phyloP scores from a whole-genome alignment of 371 early-diverging fungal genomes.

The Capillidium heterosporum region DNA sequence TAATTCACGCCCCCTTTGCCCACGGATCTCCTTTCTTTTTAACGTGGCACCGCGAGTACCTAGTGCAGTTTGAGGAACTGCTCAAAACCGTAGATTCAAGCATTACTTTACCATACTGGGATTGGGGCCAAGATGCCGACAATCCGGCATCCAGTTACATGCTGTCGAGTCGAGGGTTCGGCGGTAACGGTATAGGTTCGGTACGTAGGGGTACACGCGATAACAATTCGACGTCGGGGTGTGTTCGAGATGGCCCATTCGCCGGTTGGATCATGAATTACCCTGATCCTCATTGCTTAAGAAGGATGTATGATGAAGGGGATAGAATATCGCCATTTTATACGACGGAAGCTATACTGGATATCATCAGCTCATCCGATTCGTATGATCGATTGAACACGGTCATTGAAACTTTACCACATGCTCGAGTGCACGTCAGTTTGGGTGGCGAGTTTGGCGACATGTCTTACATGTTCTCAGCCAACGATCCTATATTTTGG shows the following conservation, averaged over 20 bases:
- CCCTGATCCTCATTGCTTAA: slow-evolving; percentile 11
- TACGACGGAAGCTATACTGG: neutral
- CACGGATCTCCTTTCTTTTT: neutral
- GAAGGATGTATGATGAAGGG: slow-evolving; percentile 8
- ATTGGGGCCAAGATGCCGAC: neutral
- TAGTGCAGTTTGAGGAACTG: neutral
- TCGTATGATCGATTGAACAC: slow-evolving; percentile 16
- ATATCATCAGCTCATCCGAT: neutral
- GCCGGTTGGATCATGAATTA: neutral
- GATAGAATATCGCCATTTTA: neutral
- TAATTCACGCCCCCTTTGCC: neutral
- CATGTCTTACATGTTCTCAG: slow-evolving; percentile 16
- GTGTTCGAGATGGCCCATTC: neutral
- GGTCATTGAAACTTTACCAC: slow-evolving; percentile 19
- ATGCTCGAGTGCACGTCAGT: slow-evolving; percentile 22
- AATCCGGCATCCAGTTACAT: neutral
- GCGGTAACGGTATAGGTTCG: neutral
- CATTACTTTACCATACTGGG: slow-evolving; percentile 6
- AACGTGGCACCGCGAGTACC: slow-evolving; percentile 2
- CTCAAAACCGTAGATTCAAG: neutral
- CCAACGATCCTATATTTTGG: slow-evolving; percentile 14
- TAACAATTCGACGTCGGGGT: too few relatives aligned
- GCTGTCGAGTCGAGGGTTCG: neutral
- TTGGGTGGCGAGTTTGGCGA: slow-evolving; percentile 21
- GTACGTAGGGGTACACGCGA: neutral